These are phyloP conservation scores for Aureobasidium lini DNA, from an alignment of 2,329 filamentous ascomycete genomes.

Conservation along the genomic window DNA sequence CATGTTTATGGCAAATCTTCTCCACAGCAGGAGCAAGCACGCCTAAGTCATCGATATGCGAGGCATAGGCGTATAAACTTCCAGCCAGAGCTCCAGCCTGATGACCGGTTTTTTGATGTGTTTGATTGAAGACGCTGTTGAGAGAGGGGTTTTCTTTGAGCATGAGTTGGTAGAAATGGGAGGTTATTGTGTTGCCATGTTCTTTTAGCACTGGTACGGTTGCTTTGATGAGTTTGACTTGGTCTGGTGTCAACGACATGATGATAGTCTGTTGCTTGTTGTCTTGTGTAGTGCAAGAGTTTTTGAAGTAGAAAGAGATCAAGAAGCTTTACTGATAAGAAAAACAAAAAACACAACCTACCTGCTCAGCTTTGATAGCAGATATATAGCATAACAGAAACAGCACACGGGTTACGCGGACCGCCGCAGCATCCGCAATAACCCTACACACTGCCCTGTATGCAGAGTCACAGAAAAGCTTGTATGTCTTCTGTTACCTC, in stretches of 20 bases:
- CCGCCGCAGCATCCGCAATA: neutral
- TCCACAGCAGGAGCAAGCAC: slow-evolving; percentile 51
- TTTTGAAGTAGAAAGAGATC: neutral
- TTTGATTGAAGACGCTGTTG: slow-evolving; percentile 63
- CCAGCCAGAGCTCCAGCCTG: slow-evolving; percentile 64
- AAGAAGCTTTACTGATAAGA: neutral
- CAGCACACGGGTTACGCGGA: neutral
- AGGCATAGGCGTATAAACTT: slow-evolving; percentile 63
- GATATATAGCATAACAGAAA: neutral
- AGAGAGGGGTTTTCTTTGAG: slow-evolving; percentile 58
- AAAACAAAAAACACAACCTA: neutral
- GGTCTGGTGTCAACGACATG: slow-evolving; percentile 49
- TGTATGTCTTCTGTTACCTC: neutral
- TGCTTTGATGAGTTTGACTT: slow-evolving; percentile 59
- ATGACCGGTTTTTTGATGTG: slow-evolving; percentile 59
- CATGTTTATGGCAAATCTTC: slow-evolving; percentile 71
- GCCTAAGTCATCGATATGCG: slow-evolving; percentile 62
- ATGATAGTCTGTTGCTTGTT: neutral
- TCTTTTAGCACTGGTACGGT: slow-evolving; percentile 62
- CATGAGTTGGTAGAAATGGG: slow-evolving; percentile 66
- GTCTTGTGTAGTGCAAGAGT: neutral
- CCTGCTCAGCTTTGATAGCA: neutral
- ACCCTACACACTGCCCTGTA: neutral
- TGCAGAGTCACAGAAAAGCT: neutral
- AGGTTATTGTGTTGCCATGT: slow-evolving; percentile 61